Evolutionary conservation across 441 rosid species (phyloP).

Genomic region (Macaranga tanarius): DNA sequence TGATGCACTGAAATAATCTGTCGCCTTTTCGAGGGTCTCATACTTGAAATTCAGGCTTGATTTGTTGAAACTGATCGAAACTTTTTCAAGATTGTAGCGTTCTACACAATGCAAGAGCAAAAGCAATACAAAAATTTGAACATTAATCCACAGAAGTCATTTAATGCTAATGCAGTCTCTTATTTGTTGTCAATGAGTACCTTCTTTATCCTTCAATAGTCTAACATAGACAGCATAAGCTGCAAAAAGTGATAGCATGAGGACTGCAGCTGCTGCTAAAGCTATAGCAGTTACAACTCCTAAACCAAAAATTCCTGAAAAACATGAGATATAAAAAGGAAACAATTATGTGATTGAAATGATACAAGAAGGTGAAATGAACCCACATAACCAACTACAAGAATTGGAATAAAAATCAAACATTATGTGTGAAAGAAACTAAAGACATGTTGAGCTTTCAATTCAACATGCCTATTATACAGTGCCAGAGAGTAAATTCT

Average conservation of each 20-base stretch:
- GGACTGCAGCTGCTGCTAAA: slow-evolving; percentile 48
- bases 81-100: slow-evolving; percentile 36
- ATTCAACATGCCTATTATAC: not conserved
- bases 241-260: slow-evolving; percentile 44
- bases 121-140: not conserved
- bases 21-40: slow-evolving; percentile 79
- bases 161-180: not conserved
- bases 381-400: too few species aligned
- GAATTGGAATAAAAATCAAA: too few species aligned
- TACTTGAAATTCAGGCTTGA: slow-evolving; percentile 57
- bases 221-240: slow-evolving; percentile 43
- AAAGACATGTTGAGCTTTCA: not conserved
- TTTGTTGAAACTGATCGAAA: slow-evolving; percentile 40
- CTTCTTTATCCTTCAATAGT: slow-evolving; percentile 47
- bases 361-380: too few species aligned
- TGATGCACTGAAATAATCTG: slow-evolving; percentile 53
- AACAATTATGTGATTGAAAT: too few species aligned
- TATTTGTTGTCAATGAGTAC: slow-evolving; percentile 26
- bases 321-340: not conserved
- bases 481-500: not conserved
- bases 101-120: slow-evolving; percentile 30
- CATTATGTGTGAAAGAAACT: too few species aligned
- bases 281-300: slow-evolving; percentile 43
- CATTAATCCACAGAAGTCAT: not conserved
- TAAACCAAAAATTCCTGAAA: slow-evolving; percentile 39